Percentiles rank a stretch among this genome's conserved stretches.
phyloP scores from a whole-genome alignment of 257 asterid genomes.

The Solanum bulbocastanum region DNA sequence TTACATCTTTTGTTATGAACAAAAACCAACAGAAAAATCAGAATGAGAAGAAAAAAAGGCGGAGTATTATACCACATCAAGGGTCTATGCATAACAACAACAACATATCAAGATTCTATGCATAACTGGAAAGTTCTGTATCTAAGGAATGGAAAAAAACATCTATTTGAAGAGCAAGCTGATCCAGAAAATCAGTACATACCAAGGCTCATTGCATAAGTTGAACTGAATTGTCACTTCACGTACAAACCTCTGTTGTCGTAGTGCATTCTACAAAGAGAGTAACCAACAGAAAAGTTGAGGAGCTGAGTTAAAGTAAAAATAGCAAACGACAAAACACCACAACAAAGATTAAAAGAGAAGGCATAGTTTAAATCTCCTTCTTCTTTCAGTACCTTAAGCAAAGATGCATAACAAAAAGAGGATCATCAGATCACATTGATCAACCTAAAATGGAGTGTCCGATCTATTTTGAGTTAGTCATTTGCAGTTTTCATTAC shows the following conservation, averaged over 20 bases:
- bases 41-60: not conserved
- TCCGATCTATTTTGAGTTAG: not conserved
- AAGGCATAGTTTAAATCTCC: not conserved
- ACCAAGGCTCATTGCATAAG: constrained; percentile 99
- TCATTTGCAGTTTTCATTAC: not conserved
- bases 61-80: not conserved
- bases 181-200: constrained; percentile 9
- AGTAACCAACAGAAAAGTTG: not conserved
- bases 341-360: not conserved
- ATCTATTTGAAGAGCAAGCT: not conserved
- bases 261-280: constrained; percentile 63
- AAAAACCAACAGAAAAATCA: not conserved
- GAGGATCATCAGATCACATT: not conserved
- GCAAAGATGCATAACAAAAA: not conserved
- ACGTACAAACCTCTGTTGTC: constrained; percentile 88
- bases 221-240: constrained; percentile 87
- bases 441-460: not conserved
- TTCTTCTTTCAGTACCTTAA: not conserved
- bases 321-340: not conserved
- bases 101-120: not conserved
- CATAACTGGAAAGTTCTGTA: not conserved
- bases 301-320: not conserved
- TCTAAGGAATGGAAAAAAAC: not conserved
- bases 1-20: not conserved
- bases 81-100: not conserved